phyloP scores from a whole-genome alignment of 331 rosid genomes.

The Quercus lobata region DNA sequence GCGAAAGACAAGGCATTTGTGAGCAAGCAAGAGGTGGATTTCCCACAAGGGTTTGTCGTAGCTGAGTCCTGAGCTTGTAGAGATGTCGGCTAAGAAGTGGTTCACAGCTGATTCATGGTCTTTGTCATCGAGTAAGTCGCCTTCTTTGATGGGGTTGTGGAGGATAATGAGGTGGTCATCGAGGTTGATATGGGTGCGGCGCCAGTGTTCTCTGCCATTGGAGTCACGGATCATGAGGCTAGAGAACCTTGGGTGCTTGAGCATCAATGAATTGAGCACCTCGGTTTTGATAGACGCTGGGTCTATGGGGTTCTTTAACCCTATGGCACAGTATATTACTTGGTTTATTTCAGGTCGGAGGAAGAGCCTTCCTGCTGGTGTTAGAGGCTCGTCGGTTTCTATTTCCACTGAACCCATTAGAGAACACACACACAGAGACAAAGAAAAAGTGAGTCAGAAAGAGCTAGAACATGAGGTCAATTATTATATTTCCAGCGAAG shows the following conservation, averaged over 20 bases:
- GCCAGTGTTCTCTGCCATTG: constrained; percentile 74
- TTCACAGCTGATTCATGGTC: constrained; percentile 31
- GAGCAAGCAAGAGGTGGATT: constrained; percentile 55
- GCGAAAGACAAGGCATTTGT: constrained; percentile 56
- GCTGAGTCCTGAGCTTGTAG: constrained; percentile 27
- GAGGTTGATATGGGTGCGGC: constrained; percentile 42
- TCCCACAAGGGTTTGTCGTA: constrained; percentile 84
- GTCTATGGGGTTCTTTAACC: constrained; percentile 49
- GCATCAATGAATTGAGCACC: constrained; percentile 37
- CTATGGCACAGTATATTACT: constrained; percentile 53
- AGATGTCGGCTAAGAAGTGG: constrained; percentile 51
- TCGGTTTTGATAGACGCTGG: constrained; percentile 30
- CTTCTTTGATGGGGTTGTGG: neutral
- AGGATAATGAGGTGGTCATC: constrained; percentile 45
- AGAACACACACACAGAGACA: too few species aligned
- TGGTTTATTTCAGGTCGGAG: constrained; percentile 55
- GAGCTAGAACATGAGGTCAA: too few species aligned
- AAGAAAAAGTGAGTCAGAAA: too few species aligned
- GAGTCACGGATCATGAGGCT: constrained; percentile 64
- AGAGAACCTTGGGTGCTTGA: constrained; percentile 65
- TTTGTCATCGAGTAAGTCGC: neutral
- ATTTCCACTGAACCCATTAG: constrained; percentile 10
- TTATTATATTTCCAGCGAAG: too few species aligned
- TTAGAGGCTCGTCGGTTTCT: constrained; percentile 50
- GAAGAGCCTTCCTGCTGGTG: constrained; percentile 78